Conservation (phyloP, 2,329 filamentous ascomycete species). For the Cladosporium phlei region DNA sequence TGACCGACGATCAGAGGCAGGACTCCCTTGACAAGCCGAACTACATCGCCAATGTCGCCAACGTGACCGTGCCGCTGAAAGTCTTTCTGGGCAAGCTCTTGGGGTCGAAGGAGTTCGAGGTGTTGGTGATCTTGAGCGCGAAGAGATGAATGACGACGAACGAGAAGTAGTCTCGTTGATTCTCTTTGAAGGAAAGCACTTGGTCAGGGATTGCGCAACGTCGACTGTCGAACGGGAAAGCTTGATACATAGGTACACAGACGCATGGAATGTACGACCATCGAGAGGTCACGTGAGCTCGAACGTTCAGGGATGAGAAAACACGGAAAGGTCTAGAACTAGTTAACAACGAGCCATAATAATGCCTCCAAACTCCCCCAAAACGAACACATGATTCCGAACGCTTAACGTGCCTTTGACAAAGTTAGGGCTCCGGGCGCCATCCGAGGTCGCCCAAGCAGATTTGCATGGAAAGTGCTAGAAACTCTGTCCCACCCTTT, state of each 20-base stretch:
- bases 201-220: no score
- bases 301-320: slow-evolving; percentile 1
- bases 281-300: background rate
- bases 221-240: background rate
- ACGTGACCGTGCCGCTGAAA: slow-evolving; percentile 18
- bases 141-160: slow-evolving; percentile 9
- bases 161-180: no score
- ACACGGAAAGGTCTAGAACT: no score
- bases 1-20: slow-evolving; percentile 15
- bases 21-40: slow-evolving; percentile 16
- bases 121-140: slow-evolving; percentile 21
- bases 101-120: slow-evolving; percentile 13
- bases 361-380: background rate
- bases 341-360: no score
- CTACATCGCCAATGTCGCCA: slow-evolving; percentile 19
- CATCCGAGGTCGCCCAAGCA: background rate
- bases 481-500: slow-evolving; percentile 7
- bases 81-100: slow-evolving; percentile 14
- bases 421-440: background rate
- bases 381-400: background rate
- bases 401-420: background rate
- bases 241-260: background rate
- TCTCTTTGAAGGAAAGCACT: no score
- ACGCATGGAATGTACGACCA: background rate
- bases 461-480: slow-evolving; percentile 1